phyloP scores from a whole-genome alignment of 305 asterid genomes.

The Fraxinus sp. region DNA sequence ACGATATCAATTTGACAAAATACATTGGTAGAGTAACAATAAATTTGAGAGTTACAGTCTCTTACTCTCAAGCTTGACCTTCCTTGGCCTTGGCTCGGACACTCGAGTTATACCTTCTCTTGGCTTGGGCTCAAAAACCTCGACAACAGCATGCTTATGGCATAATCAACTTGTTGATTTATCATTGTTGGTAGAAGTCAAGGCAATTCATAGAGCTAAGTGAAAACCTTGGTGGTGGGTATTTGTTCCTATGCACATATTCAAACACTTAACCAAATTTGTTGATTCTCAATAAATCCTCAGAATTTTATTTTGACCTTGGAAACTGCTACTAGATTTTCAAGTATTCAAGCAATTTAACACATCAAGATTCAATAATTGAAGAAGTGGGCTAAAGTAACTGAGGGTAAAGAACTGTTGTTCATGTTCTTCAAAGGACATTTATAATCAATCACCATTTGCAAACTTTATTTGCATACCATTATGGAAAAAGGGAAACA shows the following conservation, averaged over 20 bases:
- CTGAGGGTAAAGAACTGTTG: neutral
- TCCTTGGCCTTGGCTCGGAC: neutral
- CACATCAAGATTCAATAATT: neutral
- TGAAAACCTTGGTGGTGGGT: neutral
- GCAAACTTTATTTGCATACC: slow-evolving; percentile 23
- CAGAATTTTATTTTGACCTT: neutral
- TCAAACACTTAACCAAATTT: neutral
- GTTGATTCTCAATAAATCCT: neutral
- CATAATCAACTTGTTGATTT: neutral
- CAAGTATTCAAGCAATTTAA: neutral
- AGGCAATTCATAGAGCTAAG: neutral
- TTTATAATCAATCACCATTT: neutral
- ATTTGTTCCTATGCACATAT: neutral
- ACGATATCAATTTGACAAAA: too few relatives aligned
- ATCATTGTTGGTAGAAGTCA: neutral
- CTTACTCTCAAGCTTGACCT: neutral
- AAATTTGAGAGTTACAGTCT: neutral
- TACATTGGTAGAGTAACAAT: neutral
- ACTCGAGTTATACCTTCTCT: neutral
- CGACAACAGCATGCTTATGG: neutral
- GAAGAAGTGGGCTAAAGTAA: neutral
- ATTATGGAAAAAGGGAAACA: slow-evolving; percentile 10
- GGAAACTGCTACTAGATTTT: neutral
- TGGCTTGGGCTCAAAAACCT: neutral
- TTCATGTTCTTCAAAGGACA: neutral